A percentile compares a stretch with the other conserved stretches of the same genome.
Conservation (phyloP, 2,329 filamentous ascomycete genomes). For the Cordyceps javanica region DNA sequence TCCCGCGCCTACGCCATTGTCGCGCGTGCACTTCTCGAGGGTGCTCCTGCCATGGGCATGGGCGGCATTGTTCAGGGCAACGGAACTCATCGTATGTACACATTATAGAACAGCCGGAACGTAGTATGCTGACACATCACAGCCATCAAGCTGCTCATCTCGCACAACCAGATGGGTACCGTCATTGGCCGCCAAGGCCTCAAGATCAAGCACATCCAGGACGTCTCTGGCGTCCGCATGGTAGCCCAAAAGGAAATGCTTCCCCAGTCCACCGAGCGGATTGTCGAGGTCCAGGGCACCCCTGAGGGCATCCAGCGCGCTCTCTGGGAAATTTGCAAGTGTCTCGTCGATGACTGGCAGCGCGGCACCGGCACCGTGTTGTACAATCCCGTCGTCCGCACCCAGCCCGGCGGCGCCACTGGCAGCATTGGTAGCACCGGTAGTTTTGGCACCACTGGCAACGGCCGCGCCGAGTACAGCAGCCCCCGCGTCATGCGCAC, state of each 20-base stretch:
- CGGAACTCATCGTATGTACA: conserved; percentile 77
- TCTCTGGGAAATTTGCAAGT: conserved; percentile 98
- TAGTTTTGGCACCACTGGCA: conserved; percentile 32
- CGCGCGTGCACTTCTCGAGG: conserved; percentile 83
- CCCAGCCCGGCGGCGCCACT: conserved; percentile 54
- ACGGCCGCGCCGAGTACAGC: conserved; percentile 46
- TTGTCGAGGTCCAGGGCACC: conserved; percentile 93
- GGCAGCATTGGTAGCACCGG: conserved; percentile 37
- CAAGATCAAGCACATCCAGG: conserved; percentile 99
- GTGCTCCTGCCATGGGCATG: conserved; percentile 93
- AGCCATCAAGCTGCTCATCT: conserved; percentile 98
- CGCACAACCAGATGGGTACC: conserved; percentile 99
- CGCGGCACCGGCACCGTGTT: conserved; percentile 94
- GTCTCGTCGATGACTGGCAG: conserved; percentile 95
- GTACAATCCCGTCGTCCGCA: conserved; percentile 93
- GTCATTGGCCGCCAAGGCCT: conserved; percentile 95
- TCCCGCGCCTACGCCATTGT: conserved; percentile 91
- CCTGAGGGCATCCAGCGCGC: conserved; percentile 94
- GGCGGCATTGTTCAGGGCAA: conserved; percentile 80
- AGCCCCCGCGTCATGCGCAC: conserved; percentile 81
- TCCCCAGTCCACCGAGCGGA: conserved; percentile 94
- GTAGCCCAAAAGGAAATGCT: conserved; percentile 99
- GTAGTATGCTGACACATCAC: conserved; percentile 13
- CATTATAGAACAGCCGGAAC: background rate
- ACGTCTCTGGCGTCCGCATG: conserved; percentile 95